phyloP scores from a whole-genome alignment of 371 early-diverging fungal genomes.

The Dinochytrium kinnereticum region DNA sequence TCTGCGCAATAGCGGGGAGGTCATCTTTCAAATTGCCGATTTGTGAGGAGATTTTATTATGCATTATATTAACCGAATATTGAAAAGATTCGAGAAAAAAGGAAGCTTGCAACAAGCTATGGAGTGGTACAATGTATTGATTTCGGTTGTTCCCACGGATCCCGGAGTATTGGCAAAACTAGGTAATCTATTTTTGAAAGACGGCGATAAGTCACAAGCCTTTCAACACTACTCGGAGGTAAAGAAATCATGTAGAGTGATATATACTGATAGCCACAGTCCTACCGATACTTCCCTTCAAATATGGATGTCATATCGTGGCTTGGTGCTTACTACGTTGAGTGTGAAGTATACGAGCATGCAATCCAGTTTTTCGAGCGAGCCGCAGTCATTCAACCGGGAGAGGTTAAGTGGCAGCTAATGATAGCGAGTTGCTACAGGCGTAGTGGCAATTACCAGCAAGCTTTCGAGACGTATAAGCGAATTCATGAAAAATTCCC shows the following conservation, averaged over 20 bases:
- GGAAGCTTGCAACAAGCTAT: conserved; percentile 52
- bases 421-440: conserved; percentile 59
- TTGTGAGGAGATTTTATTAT: conserved; percentile 35
- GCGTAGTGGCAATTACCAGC: conserved; percentile 57
- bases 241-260: not conserved
- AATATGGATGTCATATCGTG: conserved; percentile 56
- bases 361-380: conserved; percentile 61
- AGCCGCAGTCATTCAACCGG: conserved; percentile 52
- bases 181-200: conserved; percentile 51
- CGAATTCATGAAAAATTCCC: conserved; percentile 55
- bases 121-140: conserved; percentile 61
- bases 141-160: conserved; percentile 62
- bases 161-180: conserved; percentile 54
- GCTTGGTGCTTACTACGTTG: conserved; percentile 62
- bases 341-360: conserved; percentile 62
- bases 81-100: conserved; percentile 49
- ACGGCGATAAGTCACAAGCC: conserved; percentile 58
- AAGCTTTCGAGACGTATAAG: conserved; percentile 56
- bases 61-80: not conserved
- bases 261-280: conserved; percentile 25
- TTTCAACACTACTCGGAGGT: conserved; percentile 63
- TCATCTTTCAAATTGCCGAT: conserved; percentile 61
- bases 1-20: conserved; percentile 54
- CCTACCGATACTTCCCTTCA: conserved; percentile 59
- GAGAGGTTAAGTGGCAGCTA: conserved; percentile 58